Percentiles rank a stretch among this genome's conserved stretches.
These are phyloP conservation scores for Camillea tinctor DNA, from an alignment of 2,329 filamentous ascomycete genomes.

Conservation along the genomic window DNA sequence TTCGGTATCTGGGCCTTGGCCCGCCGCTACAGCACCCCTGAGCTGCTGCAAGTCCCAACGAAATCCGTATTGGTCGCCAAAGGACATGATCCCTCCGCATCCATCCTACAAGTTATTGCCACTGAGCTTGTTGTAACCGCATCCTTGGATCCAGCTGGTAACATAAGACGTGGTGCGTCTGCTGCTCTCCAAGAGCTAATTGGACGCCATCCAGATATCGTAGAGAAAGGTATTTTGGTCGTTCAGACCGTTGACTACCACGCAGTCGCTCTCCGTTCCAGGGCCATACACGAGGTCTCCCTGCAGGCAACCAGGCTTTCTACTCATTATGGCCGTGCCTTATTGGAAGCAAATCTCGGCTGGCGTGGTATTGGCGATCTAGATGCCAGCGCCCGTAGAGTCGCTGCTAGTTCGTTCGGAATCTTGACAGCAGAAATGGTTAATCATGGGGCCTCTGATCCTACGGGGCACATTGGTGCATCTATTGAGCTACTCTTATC, in stretches of 20 bases:
- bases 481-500: constrained; percentile 43
- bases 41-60: constrained; percentile 65
- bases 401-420: constrained; percentile 70
- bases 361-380: constrained; percentile 88
- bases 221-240: constrained; percentile 77
- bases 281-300: constrained; percentile 78
- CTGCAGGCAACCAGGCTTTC: constrained; percentile 66
- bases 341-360: constrained; percentile 69
- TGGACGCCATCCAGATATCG: constrained; percentile 84
- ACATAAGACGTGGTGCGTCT: constrained; percentile 88
- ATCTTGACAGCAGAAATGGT: constrained; percentile 47
- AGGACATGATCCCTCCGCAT: constrained; percentile 36
- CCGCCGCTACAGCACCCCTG: constrained; percentile 77
- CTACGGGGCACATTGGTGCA: constrained; percentile 29
- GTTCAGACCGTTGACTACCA: constrained; percentile 94
- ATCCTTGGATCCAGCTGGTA: constrained; percentile 85
- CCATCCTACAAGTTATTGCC: constrained; percentile 74
- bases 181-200: constrained; percentile 93
- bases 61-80: constrained; percentile 43
- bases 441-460: constrained; percentile 15
- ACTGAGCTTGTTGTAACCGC: constrained; percentile 79
- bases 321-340: constrained; percentile 65
- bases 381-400: constrained; percentile 70
- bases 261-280: constrained; percentile 80
- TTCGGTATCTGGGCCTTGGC: constrained; percentile 95